A percentile compares a stretch with the other conserved stretches of the same genome.
Conservation (phyloP, 192 early-diverging fungal species). For the Coemansia furcata region DNA sequence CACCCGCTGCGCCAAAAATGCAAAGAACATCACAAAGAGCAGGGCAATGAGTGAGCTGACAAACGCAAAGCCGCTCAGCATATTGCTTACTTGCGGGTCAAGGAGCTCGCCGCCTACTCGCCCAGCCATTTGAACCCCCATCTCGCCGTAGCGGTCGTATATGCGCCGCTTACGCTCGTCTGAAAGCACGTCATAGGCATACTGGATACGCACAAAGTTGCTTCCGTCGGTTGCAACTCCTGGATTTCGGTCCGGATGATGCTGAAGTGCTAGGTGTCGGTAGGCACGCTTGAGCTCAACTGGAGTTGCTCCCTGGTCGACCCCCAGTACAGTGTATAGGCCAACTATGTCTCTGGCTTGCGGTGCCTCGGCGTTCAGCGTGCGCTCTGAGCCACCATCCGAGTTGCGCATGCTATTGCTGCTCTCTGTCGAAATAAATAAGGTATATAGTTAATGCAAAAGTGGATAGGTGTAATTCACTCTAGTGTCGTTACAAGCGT, state of each 20-base stretch:
- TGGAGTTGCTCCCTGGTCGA: slow-evolving; percentile 65
- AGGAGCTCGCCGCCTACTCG: slow-evolving; percentile 65
- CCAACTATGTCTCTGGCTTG: slow-evolving; percentile 50
- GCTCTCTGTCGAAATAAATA: neutral
- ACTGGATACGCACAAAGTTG: slow-evolving; percentile 80
- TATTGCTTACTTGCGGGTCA: slow-evolving; percentile 63
- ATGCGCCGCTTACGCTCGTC: slow-evolving; percentile 81
- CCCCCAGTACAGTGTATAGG: slow-evolving; percentile 85
- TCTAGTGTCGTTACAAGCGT: neutral
- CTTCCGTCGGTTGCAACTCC: slow-evolving; percentile 60
- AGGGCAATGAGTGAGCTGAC: slow-evolving; percentile 53
- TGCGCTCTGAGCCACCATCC: slow-evolving; percentile 33
- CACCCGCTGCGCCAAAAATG: slow-evolving; percentile 72
- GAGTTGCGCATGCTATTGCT: slow-evolving; percentile 17
- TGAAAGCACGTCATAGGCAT: slow-evolving; percentile 77
- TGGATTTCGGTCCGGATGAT: slow-evolving; percentile 92
- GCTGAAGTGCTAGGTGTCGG: slow-evolving; percentile 73
- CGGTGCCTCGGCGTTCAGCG: slow-evolving; percentile 9
- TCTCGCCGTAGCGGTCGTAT: slow-evolving; percentile 87
- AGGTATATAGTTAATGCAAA: neutral
- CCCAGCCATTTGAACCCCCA: slow-evolving; percentile 74
- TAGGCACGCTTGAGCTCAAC: slow-evolving; percentile 79
- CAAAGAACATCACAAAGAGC: slow-evolving; percentile 79
- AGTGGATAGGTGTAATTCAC: neutral
- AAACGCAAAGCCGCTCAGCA: slow-evolving; percentile 61